Evolutionary conservation across 2,329 filamentous ascomycete species (phyloP).

Genomic region (Calonectria fujianensis): DNA sequence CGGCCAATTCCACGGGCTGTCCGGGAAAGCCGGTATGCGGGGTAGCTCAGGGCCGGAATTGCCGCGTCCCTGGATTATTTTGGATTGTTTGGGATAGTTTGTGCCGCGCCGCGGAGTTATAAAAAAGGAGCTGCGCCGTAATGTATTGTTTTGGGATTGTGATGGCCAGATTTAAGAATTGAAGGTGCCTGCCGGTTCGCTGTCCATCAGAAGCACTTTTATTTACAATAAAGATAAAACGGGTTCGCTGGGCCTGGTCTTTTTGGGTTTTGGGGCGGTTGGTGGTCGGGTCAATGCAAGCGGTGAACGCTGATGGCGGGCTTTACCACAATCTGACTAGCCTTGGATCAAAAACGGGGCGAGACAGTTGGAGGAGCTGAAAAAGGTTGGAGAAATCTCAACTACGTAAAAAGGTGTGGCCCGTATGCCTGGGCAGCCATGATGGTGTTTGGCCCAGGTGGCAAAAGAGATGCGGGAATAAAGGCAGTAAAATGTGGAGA

Average conservation of each 20-base stretch:
- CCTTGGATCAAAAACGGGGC: slow-evolving; percentile 17
- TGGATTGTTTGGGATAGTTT: neutral
- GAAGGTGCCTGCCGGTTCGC: neutral
- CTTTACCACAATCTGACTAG: slow-evolving; percentile 24
- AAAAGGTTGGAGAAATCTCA: slow-evolving; percentile 16
- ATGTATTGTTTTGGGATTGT: neutral
- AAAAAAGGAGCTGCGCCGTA: neutral
- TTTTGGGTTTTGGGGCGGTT: neutral
- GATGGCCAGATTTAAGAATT: slow-evolving; percentile 9
- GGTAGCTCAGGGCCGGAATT: neutral
- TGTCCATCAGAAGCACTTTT: neutral
- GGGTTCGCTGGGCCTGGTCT: neutral
- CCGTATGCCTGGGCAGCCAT: neutral
- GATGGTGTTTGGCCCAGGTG: neutral
- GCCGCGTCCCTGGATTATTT: neutral
- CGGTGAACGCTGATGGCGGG: neutral
- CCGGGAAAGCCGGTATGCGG: slow-evolving; percentile 39
- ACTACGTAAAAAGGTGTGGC: neutral
- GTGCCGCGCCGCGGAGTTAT: slow-evolving; percentile 16
- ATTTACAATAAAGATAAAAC: neutral
- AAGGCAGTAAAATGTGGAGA: neutral
- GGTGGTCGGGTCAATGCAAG: neutral
- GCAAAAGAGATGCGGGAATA: slow-evolving; percentile 1
- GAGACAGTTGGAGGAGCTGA: slow-evolving; percentile 19
- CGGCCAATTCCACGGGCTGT: neutral